These are phyloP conservation scores for Xylona heveae DNA, from an alignment of 495 filamentous ascomycete species.

Conservation along the genomic window DNA sequence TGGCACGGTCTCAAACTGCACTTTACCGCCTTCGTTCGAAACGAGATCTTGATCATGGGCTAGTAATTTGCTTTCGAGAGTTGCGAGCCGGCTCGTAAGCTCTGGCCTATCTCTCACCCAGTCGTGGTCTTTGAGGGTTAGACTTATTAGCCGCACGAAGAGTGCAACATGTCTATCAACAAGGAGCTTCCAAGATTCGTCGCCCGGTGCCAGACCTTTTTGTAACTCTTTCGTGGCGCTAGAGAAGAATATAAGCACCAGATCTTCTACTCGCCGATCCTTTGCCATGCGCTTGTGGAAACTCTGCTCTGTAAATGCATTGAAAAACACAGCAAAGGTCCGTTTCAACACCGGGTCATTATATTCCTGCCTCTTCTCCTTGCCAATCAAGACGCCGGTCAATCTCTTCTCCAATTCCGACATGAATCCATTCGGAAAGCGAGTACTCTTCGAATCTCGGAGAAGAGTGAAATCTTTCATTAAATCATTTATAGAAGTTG, in stretches of 20 bases:
- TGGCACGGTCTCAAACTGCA: conserved; percentile 58
- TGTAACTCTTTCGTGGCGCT: conserved; percentile 77
- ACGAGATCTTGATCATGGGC: conserved; percentile 84
- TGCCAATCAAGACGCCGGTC: conserved; percentile 42
- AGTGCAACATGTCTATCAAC: conserved; percentile 89
- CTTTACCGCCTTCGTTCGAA: conserved; percentile 31
- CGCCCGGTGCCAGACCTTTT: conserved; percentile 60
- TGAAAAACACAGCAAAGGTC: conserved; percentile 63
- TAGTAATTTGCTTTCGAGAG: conserved; percentile 80
- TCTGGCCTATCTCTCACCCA: conserved; percentile 68
- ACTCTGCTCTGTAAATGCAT: conserved; percentile 47
- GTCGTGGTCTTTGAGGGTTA: conserved; percentile 58
- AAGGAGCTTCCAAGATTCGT: conserved; percentile 80
- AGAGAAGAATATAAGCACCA: conserved; percentile 73
- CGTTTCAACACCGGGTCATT: conserved; percentile 56
- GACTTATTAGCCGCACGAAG: conserved; percentile 71
- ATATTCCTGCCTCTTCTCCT: conserved; percentile 55
- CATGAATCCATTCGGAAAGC: conserved; percentile 63
- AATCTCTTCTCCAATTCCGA: conserved; percentile 45
- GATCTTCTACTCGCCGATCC: conserved; percentile 78
- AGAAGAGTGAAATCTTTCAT: conserved; percentile 58
- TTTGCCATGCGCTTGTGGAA: conserved; percentile 72
- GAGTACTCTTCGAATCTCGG: conserved; percentile 52
- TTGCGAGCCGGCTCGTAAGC: conserved; percentile 52
- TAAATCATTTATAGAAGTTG: conserved; percentile 49